Evolutionary conservation across 2,329 filamentous ascomycete genomes (phyloP), one percentile per base, ranked within the genome.

Genomic region (Ceratocystis cubensis): DNA sequence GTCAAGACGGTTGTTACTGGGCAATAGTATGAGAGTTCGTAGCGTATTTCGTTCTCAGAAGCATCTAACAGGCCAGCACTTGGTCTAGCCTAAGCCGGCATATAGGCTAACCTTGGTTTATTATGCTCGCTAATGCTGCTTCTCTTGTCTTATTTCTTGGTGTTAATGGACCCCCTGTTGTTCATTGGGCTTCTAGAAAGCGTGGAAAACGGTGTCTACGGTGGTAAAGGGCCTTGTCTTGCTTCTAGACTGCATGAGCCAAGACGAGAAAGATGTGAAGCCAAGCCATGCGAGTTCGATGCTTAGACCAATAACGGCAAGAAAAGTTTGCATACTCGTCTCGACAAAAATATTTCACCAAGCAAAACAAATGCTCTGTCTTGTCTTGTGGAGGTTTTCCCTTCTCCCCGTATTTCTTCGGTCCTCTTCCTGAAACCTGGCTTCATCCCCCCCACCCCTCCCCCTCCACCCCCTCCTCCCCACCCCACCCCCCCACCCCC

Each of bases 101-200:
- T 59, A 59, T 59, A 59, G 53, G 25, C 53, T 17, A 59, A 37
- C 53, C 53, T 59, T 59, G 28, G 53, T 59, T 59, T 59, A 59
- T 30, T 59, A 59, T 59, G 25, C 53, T 59, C 53, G 53, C 53
- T 33, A 59, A 33, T 5, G 20, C 20, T 53, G 25, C n/a, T 57
- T 59, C 46, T 50, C 53, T 59, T 30, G 53, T 33, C 53, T 59
- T 59, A 59, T 59, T n/a, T 59, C 53, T 59, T 41, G 37, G 37
- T 41, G 53, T 59, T 30, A 25, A 25, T 33, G 17, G 28, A 17
- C 53, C 53, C 53, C 53, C 22, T 20, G 20, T 33, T n/a, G 13
- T 13, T 10, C 5, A 57, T 57, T 22, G 53, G 25, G 53, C 25
- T 59, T 59, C 53, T 59, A 59, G 53, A 59, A 59, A 59, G 28